Conservation (phyloP, 257 asterid species). For the Striga asiatica region DNA sequence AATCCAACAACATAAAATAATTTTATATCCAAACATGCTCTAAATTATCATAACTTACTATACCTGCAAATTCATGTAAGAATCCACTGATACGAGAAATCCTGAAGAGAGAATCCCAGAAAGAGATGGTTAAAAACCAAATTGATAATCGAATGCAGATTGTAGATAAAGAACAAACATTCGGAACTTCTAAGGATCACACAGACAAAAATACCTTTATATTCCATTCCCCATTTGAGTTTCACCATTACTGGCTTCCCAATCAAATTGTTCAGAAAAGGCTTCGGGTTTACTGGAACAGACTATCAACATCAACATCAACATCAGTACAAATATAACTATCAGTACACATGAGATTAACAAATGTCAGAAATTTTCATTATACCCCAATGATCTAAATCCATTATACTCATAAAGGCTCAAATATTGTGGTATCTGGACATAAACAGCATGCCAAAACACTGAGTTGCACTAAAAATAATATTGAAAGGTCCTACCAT, state of each 20-base stretch:
- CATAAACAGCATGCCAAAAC: too few species aligned
- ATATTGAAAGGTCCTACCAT: too few species aligned
- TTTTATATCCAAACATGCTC: too few species aligned
- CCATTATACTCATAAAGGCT: too few species aligned
- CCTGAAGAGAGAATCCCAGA: conserved; percentile 37
- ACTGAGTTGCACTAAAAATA: too few species aligned
- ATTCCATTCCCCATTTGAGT: conserved; percentile 98
- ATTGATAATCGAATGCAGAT: neutral
- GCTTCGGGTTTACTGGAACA: conserved; percentile 97
- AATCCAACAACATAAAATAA: too few species aligned
- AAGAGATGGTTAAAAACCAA: neutral
- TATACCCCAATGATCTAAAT: too few species aligned
- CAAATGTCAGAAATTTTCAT: too few species aligned
- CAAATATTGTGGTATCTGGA: too few species aligned
- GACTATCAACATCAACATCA: too few species aligned
- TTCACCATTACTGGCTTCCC: conserved; percentile 95
- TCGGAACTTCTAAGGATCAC: neutral
- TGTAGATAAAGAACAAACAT: neutral
- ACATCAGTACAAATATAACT: neutral
- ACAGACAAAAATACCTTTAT: conserved; percentile 47
- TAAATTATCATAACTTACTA: neutral
- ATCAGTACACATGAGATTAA: too few species aligned
- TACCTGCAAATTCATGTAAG: conserved; percentile 99
- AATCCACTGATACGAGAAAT: conserved; percentile 84
- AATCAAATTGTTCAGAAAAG: conserved; percentile 91